Base-by-base conservation (phyloP, 2,329 filamentous ascomycete genomes). In the Fusarium continuum region DNA sequence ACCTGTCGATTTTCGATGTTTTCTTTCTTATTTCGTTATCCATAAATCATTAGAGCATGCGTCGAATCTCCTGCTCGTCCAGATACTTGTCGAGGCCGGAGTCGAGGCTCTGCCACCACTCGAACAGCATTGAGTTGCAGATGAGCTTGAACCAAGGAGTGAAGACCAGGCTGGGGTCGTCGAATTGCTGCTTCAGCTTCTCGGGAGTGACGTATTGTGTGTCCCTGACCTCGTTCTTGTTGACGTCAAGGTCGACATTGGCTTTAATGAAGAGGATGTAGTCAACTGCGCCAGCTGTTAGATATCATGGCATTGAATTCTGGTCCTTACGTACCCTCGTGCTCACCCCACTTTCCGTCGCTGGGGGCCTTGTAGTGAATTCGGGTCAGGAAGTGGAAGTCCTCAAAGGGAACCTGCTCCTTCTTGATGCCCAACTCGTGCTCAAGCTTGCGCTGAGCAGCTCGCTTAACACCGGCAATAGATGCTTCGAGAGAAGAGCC, bases 61-160 rank as follows among this genome's bases (percentile, higher is more conserved):
- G 88, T 69, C 92, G 89, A 72, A 98, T 97, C 74, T 91, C 83
- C 74, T 88, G 87, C 82, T 98, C 93, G 74, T 92, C 89, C 78
- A 87, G 85, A 79, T 94, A 97, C 79, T 91, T 90, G 59, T 96
- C 91, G 68, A 98, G 82, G 9, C 91, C 91, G 20, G 85, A 81
- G 69, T 95, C 89, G 53, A 98, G 85, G 78, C 91, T 88, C 73
- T 88, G 83, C 95, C 95, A 99, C 95, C 95, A 99, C 77, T 97
- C 90, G 72, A 96, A 99, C 35, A 99, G 86, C 91, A 98, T 93
- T 43, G 92, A 93, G 77, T 98, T 85, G 84, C 95, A 99, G 74
- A 99, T 98, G 69, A 99, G 88, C 84, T 97, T 97, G 83, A 99
- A 99, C 95, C 95, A 99, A 2, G 95, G 95, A 1, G 95, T 99